Evolutionary conservation across 345 rosid species (phyloP).

Genomic region (Laguncularia racemosa): DNA sequence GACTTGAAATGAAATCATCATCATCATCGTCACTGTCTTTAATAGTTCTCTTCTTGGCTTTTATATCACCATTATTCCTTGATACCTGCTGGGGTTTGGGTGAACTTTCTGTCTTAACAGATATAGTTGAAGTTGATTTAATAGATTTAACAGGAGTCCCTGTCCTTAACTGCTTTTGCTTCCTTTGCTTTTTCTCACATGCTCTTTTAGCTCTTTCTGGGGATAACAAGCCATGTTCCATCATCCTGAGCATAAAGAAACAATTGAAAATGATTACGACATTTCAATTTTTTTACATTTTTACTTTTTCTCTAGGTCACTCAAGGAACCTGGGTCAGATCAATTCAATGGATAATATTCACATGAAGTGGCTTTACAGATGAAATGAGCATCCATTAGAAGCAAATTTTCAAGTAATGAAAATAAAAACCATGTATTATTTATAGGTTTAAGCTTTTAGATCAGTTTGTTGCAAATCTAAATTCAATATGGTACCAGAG

Average conservation of each 20-base stretch:
- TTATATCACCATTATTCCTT: constrained; percentile 52
- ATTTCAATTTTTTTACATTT: no score
- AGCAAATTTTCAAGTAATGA: no score
- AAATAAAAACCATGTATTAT: no score
- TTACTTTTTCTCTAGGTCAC: no score
- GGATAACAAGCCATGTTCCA: constrained; percentile 94
- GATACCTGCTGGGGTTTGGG: constrained; percentile 37
- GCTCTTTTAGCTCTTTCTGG: constrained; percentile 69
- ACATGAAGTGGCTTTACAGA: no score
- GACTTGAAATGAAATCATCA: constrained; percentile 42
- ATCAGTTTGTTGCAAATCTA: no score
- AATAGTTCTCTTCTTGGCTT: constrained; percentile 52
- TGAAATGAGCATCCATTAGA: no score
- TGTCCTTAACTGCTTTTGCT: constrained; percentile 61
- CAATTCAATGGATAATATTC: no score
- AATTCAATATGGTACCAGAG: no score
- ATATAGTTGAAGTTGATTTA: constrained; percentile 39
- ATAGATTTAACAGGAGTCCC: constrained; percentile 55
- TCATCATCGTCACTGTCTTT: constrained; percentile 40
- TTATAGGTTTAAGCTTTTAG: no score
- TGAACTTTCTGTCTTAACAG: constrained; percentile 54
- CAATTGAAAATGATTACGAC: constrained; percentile 6
- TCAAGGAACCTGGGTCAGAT: no score
- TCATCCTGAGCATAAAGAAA: constrained; percentile 50
- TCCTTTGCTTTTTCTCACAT: constrained; percentile 78